A percentile compares a stretch with the other conserved stretches of the same genome.
Conservation (phyloP, 192 early-diverging fungal genomes). For the Blastocladiella britannica region DNA sequence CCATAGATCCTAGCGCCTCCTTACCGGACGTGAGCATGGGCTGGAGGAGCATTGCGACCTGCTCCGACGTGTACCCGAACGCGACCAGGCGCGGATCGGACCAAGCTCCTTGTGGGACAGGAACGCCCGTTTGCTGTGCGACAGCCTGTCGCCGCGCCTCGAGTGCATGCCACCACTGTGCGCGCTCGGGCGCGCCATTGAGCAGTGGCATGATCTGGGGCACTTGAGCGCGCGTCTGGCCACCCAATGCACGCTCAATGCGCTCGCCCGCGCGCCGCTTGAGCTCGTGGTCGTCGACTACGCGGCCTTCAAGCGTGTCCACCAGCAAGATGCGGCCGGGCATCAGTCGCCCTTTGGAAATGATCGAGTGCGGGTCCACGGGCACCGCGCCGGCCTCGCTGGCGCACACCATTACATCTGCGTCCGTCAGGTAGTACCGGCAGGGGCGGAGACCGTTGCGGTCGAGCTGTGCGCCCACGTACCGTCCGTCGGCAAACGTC, state of each 20-base stretch:
- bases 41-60: constrained; percentile 63
- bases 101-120: too few species aligned
- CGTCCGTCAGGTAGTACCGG: constrained; percentile 80
- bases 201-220: constrained; percentile 58
- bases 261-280: constrained; percentile 22
- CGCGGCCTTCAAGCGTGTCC: constrained; percentile 67
- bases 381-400: constrained; percentile 85
- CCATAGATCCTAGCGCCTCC: constrained; percentile 96
- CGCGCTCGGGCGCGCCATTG: constrained; percentile 9
- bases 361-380: constrained; percentile 55
- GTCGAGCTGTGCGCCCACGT: constrained; percentile 93
- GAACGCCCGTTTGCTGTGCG: constrained; percentile 13
- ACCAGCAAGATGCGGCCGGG: constrained; percentile 95
- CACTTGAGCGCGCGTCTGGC: constrained; percentile 13
- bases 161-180: too few species aligned
- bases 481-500: constrained; percentile 92
- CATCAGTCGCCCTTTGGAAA: constrained; percentile 80
- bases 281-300: constrained; percentile 79
- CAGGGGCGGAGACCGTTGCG: constrained; percentile 96
- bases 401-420: constrained; percentile 92
- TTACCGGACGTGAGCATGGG: constrained; percentile 85
- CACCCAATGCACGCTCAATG: background rate
- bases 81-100: constrained; percentile 61
- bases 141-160: too few species aligned
- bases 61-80: constrained; percentile 85